phyloP scores from a whole-genome alignment of 208 protist species.

The Leishmania lainsoni region DNA sequence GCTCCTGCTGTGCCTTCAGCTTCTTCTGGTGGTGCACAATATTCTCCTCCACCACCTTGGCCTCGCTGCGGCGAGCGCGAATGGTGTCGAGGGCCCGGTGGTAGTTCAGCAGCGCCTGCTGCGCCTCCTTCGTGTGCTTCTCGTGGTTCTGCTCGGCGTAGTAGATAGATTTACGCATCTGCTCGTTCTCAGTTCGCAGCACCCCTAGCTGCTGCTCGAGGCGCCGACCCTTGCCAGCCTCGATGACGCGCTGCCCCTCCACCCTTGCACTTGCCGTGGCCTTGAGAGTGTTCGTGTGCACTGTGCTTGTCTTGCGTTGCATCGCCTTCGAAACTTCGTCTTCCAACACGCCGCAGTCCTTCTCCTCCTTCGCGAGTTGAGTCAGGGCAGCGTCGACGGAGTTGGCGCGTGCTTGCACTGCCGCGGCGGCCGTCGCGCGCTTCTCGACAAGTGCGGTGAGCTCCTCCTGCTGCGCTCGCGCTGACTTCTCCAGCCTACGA shows the following conservation, averaged over 20 bases:
- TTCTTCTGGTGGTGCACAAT: conserved; percentile 91
- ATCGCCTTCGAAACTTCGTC: conserved; percentile 60
- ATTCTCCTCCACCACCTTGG: conserved; percentile 90
- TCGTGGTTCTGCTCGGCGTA: conserved; percentile 91
- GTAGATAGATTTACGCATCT: conserved; percentile 91
- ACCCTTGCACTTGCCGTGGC: conserved; percentile 49
- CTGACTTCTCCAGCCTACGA: conserved; percentile 39
- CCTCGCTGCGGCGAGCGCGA: conserved; percentile 79
- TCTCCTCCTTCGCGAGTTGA: conserved; percentile 66
- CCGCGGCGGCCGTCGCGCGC: conserved; percentile 49
- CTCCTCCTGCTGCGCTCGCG: conserved; percentile 66
- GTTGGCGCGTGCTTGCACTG: conserved; percentile 50
- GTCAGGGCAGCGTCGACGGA: conserved; percentile 59
- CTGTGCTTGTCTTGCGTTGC: conserved; percentile 64
- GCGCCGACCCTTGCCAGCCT: conserved; percentile 89
- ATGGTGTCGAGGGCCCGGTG: conserved; percentile 94
- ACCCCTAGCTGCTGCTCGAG: conserved; percentile 88
- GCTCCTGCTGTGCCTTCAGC: conserved; percentile 95
- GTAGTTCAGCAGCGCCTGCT: conserved; percentile 81
- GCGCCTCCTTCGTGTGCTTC: conserved; percentile 75
- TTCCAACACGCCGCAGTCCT: conserved; percentile 65
- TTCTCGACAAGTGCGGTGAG: conserved; percentile 49
- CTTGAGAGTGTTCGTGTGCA: conserved; percentile 72
- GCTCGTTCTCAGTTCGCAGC: conserved; percentile 90
- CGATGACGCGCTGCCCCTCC: conserved; percentile 78